Evolutionary conservation across 768 basidiomycete species (phyloP).

Genomic region (Pleurotus cornucopiae): DNA sequence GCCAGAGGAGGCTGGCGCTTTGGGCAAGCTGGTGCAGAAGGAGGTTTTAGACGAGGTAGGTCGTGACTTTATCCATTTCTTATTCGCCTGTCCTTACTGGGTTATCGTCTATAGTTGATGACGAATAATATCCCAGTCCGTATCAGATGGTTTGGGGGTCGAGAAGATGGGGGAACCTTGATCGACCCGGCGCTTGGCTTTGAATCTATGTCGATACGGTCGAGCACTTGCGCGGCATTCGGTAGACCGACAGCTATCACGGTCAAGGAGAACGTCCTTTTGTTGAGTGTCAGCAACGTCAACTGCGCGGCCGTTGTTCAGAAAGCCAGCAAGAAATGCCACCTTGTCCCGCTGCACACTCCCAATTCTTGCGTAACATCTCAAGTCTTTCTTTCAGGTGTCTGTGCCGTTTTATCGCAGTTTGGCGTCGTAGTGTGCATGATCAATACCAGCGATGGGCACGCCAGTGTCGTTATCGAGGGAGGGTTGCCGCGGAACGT

Average conservation of each 20-base stretch:
- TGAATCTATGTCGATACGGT: no score
- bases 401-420: neutral
- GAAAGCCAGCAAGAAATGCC: no score
- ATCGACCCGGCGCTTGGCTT: neutral
- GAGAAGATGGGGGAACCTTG: neutral
- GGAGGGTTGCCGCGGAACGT: neutral
- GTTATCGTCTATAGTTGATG: neutral
- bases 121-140: neutral
- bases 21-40: neutral
- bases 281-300: neutral
- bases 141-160: neutral
- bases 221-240: neutral
- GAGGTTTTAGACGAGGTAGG: neutral
- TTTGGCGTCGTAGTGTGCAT: constrained; percentile 2
- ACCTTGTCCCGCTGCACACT: no score
- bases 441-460: constrained; percentile 3
- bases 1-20: neutral
- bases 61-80: neutral
- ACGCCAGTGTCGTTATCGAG: constrained; percentile 4
- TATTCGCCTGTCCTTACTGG: neutral
- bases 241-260: neutral
- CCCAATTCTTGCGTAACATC: neutral
- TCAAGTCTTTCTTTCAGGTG: neutral
- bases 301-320: no score
- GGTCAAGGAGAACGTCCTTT: neutral